Evolutionary conservation across 108 stramenopile species (phyloP), one percentile per base, ranked within the genome.

Genomic region (Skeletonema menzelii): DNA sequence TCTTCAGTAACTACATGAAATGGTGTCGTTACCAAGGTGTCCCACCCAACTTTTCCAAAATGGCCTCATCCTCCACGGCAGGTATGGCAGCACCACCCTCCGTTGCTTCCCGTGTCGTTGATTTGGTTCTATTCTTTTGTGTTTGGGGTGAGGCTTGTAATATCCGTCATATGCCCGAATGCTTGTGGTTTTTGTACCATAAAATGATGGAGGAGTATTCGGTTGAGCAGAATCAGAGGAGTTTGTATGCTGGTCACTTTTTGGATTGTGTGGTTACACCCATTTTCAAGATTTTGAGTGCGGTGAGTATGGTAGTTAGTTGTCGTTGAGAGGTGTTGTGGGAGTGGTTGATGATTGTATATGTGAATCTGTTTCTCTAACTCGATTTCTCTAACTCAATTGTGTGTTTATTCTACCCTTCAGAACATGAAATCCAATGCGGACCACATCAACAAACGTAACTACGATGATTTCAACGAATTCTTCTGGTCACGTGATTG

Each of bases 381-480:
- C n/a, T n/a, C n/a, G n/a, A n/a, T n/a, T n/a, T n/a, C n/a, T n/a
- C n/a, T 42, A 20, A 61, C 24, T 24, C 28, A 32, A 30, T 59
- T 69, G 10, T 56, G n/a, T n/a, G n/a, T n/a, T n/a, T n/a, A 13
- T 56, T 22, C 20, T 20, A 30, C 15, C 63, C 62, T 14, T 42
- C 49, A 53, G 92, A 91, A 77, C 65, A 92, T 95, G 88, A 89
- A 84, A 75, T 86, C 85, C 14, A 85, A 85, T 32, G 69, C 80
- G 11, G 97, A 98, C 62, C 96, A 98, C 62, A 64, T 75, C 59
- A 88, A 95, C 64, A 89, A 84, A 55, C 88, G 95, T 57, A 99
- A 97, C 85, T 99, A 99, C 76, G 98, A 99, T 62, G 98, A 99
- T 74, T 93, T 96, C 82, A 99, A 99, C 72, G 98, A 99, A 80